Conservation (phyloP, 2,329 filamentous ascomycete species). For the Thermothelomyces thermophilus region DNA sequence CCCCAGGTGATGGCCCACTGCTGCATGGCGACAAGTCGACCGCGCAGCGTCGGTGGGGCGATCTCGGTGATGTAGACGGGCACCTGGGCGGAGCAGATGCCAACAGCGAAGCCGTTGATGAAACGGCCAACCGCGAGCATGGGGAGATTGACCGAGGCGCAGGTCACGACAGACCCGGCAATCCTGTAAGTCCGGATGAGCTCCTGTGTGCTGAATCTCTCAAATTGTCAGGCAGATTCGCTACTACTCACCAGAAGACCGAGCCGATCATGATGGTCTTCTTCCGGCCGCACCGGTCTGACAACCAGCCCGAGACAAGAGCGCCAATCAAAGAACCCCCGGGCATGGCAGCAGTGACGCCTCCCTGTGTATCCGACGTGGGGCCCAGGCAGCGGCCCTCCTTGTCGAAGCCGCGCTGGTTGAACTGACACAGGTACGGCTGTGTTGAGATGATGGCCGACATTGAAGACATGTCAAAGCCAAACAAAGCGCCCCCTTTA, state of each 20-base stretch:
- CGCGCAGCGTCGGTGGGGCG: slow-evolving; percentile 41
- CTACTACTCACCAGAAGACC: slow-evolving; percentile 41
- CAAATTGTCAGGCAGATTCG: too few relatives aligned
- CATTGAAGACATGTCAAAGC: slow-evolving; percentile 42
- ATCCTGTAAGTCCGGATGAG: slow-evolving; percentile 32
- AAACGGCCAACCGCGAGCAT: slow-evolving; percentile 62
- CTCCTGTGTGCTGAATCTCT: too few relatives aligned
- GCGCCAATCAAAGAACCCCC: slow-evolving; percentile 63
- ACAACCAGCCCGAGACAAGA: slow-evolving; percentile 51
- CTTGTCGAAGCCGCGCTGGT: slow-evolving; percentile 33
- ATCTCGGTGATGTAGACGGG: slow-evolving; percentile 65
- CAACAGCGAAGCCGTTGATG: slow-evolving; percentile 65
- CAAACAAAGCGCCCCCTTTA: slow-evolving; percentile 38
- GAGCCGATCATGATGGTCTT: slow-evolving; percentile 45
- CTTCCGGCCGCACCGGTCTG: slow-evolving; percentile 47
- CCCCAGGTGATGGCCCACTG: slow-evolving; percentile 43
- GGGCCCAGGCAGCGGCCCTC: slow-evolving; percentile 45
- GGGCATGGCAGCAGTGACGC: slow-evolving; percentile 65
- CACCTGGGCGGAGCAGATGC: slow-evolving; percentile 66
- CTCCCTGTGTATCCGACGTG: slow-evolving; percentile 45
- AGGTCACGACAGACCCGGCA: slow-evolving; percentile 41
- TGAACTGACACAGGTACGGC: slow-evolving; percentile 39
- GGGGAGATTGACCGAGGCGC: slow-evolving; percentile 40
- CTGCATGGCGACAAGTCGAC: slow-evolving; percentile 39
- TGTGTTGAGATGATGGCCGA: slow-evolving; percentile 38